Conservation (phyloP, 805 yeast species). For the Metschnikowia lochheadii region DNA sequence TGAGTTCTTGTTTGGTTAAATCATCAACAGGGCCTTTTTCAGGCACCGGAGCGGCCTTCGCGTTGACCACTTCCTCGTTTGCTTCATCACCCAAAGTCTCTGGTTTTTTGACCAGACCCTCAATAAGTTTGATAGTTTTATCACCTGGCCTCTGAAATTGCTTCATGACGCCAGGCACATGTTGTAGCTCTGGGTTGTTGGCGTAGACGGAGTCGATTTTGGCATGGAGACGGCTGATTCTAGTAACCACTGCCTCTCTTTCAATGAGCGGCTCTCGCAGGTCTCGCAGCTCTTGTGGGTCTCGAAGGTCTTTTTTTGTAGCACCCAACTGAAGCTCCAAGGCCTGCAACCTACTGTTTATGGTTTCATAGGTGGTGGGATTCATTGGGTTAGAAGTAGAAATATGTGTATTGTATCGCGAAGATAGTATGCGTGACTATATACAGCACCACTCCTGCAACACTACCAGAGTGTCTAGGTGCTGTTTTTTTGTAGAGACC, state of each 20-base stretch:
- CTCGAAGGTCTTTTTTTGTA: background rate
- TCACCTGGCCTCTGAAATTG: slow-evolving; percentile 5
- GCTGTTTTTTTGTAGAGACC: background rate
- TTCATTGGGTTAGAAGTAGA: background rate
- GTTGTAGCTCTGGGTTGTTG: slow-evolving; percentile 9
- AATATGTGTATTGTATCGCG: background rate
- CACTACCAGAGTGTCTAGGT: slow-evolving; percentile 3
- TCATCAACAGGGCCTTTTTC: background rate
- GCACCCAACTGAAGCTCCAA: slow-evolving; percentile 9
- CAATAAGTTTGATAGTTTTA: background rate
- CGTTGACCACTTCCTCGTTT: background rate
- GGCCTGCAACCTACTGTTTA: background rate
- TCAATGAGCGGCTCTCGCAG: background rate
- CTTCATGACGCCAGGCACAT: slow-evolving; percentile 9
- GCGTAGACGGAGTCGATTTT: slow-evolving; percentile 9
- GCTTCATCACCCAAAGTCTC: background rate
- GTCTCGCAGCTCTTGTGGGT: no score
- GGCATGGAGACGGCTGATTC: slow-evolving; percentile 10
- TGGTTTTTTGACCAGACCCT: background rate
- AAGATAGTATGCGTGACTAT: background rate
- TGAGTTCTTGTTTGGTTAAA: slow-evolving; percentile 18
- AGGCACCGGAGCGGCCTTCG: background rate
- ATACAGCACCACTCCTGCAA: slow-evolving; percentile 1
- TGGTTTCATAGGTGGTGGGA: background rate
- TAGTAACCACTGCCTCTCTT: slow-evolving; percentile 2